Conservation (phyloP, 2,329 filamentous ascomycete genomes). For the Incumbomyces lentus region DNA sequence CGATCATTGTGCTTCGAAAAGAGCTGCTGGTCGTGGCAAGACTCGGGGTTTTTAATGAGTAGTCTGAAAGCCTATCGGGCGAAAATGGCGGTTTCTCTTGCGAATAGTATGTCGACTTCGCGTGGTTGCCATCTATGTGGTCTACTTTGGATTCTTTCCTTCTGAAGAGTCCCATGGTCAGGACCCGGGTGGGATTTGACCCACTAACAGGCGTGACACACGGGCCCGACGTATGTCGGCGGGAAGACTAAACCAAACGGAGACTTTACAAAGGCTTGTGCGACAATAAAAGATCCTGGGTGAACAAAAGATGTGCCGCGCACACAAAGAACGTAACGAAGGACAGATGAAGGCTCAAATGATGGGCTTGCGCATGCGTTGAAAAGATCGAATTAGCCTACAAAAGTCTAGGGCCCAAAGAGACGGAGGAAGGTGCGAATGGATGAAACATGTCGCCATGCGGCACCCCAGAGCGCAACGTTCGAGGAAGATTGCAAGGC, state of each 20-base stretch:
- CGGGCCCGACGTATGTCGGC: neutral
- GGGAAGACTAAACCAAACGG: neutral
- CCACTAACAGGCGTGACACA: slow-evolving; percentile 20
- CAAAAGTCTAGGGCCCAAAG: too few relatives aligned
- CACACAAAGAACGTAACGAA: too few relatives aligned
- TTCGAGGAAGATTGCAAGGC: too few relatives aligned
- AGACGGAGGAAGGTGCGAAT: too few relatives aligned
- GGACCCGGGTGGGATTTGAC: neutral
- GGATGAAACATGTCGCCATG: too few relatives aligned
- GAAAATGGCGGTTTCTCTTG: slow-evolving; percentile 9
- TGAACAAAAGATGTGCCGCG: too few relatives aligned
- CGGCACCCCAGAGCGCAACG: too few relatives aligned
- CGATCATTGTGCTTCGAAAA: slow-evolving; percentile 11
- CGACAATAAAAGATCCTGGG: neutral
- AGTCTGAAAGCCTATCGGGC: slow-evolving; percentile 15
- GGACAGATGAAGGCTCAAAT: too few relatives aligned
- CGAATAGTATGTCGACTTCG: slow-evolving; percentile 6
- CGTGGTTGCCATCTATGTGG: slow-evolving; percentile 4
- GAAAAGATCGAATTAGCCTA: too few relatives aligned
- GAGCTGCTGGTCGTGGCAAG: slow-evolving; percentile 8
- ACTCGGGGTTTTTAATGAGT: slow-evolving; percentile 19
- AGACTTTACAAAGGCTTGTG: slow-evolving; percentile 1
- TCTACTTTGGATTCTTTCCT: slow-evolving; percentile 35
- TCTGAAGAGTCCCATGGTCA: slow-evolving; percentile 39
- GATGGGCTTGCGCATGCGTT: too few relatives aligned